phyloP scores from a whole-genome alignment of 2,329 filamentous ascomycete species.

The Penicillium italicum region DNA sequence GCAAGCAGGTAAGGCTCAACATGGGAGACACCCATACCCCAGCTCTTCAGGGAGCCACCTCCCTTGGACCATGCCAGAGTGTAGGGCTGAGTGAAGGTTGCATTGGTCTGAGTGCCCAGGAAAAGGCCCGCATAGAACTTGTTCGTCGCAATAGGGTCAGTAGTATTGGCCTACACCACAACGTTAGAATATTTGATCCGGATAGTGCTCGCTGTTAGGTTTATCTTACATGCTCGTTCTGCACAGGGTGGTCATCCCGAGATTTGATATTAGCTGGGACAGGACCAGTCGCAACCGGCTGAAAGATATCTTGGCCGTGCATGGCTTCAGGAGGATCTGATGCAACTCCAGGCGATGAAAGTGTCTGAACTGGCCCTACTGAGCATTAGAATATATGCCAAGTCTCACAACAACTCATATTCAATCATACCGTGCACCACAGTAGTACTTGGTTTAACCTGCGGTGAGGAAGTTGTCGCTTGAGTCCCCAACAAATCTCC shows the following conservation, averaged over 20 bases:
- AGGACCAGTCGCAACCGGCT: conserved; percentile 38
- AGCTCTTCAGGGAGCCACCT: conserved; percentile 60
- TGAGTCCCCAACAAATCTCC: conserved; percentile 8
- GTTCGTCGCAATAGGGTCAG: conserved; percentile 44
- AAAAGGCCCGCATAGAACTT: conserved; percentile 77
- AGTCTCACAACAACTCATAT: neutral
- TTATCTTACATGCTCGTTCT: conserved; percentile 37
- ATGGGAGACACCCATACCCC: conserved; percentile 75
- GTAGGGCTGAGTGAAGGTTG: conserved; percentile 74
- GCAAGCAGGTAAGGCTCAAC: conserved; percentile 64
- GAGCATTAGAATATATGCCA: neutral
- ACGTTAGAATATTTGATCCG: neutral
- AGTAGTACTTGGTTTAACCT: neutral
- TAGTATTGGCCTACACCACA: conserved; percentile 25
- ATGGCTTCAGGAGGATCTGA: conserved; percentile 19
- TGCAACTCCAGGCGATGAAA: neutral
- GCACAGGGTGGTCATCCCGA: conserved; percentile 43
- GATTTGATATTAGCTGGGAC: conserved; percentile 39
- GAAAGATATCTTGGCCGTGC: conserved; percentile 42
- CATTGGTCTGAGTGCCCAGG: conserved; percentile 65
- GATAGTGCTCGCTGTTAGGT: neutral
- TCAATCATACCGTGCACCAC: neutral
- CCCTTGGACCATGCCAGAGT: conserved; percentile 66
- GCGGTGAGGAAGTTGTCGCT: neutral
- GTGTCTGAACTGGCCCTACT: neutral